Conservation (phyloP, 306 rosid species). For the Glycine soja region DNA sequence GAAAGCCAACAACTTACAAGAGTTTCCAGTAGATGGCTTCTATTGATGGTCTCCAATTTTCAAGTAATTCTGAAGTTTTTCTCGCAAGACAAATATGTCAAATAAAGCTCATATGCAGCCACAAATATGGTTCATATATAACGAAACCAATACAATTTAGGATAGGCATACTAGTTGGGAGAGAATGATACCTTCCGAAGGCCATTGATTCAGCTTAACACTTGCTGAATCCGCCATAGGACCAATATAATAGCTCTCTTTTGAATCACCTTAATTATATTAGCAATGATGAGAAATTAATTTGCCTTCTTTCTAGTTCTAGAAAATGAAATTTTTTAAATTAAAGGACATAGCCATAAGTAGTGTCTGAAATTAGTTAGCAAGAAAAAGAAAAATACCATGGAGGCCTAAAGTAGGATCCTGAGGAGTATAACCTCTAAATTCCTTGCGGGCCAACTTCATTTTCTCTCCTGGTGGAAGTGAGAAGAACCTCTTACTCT, state of each 20-base stretch:
- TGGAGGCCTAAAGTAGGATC: conserved; percentile 5
- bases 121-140: not conserved
- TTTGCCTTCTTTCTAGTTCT: not conserved
- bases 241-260: conserved; percentile 29
- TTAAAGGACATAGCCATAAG: not conserved
- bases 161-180: not conserved
- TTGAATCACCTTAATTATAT: conserved; percentile 7
- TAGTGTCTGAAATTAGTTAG: not conserved
- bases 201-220: conserved; percentile 1
- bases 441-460: not conserved
- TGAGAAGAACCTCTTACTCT: conserved; percentile 13
- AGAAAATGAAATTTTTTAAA: not conserved
- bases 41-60: not conserved
- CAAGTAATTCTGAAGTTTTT: not conserved
- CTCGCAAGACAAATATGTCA: not conserved
- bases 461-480: not conserved
- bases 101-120: not conserved
- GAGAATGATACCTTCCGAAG: conserved; percentile 3
- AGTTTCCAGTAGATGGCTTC: conserved; percentile 18
- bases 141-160: no score
- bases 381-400: not conserved
- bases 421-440: conserved; percentile 13
- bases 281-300: not conserved
- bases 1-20: conserved; percentile 3
- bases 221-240: not conserved